Base-by-base conservation (phyloP, 441 rosid species). In the Pelargonium australe region DNA sequence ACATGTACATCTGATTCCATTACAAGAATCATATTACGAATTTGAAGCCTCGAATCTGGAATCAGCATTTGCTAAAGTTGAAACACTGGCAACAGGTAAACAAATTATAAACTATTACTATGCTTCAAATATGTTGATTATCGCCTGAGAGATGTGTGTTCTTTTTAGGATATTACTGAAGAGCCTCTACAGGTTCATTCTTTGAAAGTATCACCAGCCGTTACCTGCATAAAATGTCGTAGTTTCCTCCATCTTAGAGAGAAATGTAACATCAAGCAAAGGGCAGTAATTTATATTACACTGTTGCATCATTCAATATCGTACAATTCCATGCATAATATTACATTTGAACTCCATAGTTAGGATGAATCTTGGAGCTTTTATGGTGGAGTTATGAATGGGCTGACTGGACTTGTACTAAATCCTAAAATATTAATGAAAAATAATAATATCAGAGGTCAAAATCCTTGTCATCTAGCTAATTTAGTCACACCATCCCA, bases 1-100 rank as follows among this genome's bases (percentile, higher is more conserved):
- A 79, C 75, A 84, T 94, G 87, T 81, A 37, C 77, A 79, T 71
- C 74, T 84, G 65, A 87, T 88, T 69, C 80, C 72, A 34, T 91
- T 69, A 77, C 83, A 47, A 74, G 2, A 77, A 34, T 85, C 97
- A 3, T 69, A 90, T 73, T 83, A 83, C 75, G 66, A 1, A 43
- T 47, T 45, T 25, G 45, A 8, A 2, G 61, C 31, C 64, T 25
- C 31, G 31, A 0, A 11, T 45, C 28, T 47, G 43, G 53, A 25
- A 25, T 25, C 31, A 25, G 31, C 31, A 25, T 25, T 25, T 14
- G 6, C n/a, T 12, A 9, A 9, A n/a, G 31, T 1, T 25, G 14
- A 11, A 9, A 16, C 34, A 68, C 40, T 1, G 31, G 31, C 31
- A 25, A 44, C 61, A 45, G 68, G 77, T 45, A 66, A 63, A 16